Base-by-base conservation (phyloP, 805 yeast genomes). In the Metschnikowia noctiluminum region DNA sequence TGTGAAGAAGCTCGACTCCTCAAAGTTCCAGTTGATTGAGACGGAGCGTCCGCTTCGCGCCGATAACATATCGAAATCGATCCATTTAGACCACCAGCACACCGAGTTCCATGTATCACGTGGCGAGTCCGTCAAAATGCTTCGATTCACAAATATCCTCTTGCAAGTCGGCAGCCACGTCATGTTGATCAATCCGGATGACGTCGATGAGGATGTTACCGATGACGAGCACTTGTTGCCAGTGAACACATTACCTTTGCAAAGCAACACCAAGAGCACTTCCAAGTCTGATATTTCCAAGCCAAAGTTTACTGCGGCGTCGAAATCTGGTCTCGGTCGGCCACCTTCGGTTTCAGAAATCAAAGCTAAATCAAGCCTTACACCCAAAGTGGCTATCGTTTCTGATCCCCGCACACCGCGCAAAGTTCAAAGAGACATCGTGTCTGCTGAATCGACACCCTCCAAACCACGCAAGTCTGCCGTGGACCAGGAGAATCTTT, bases 131-230 rank as follows among this genome's bases (percentile, higher is more conserved):
- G 74, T 88, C 16, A 68, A 74, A 2, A 69, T 90, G 60, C 94
- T 94, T 7, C 75, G 78, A 46, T 74, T 81, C 37, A 72, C 77
- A 40, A 85, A 85, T 38, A 72, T 87, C 7, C 66, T 82, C 16
- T 58, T 91, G 45, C 92, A 89, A 59, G 76, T 92, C 45, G 82
- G 88, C 55, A 86, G 87, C n/a, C 81, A 83, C 46, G 56, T 70
- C n/a, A 67, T 79, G 1, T 60, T 81, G 42, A 64, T 84, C 28
- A 82, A 82, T 53, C 75, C 79, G 6, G 64, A 61, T 15, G 73
- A 70, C 36, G 68, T 65, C 15, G 77, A 76, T 26, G 79, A 73
- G 46, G 74, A 69, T 8, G 49, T 65, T 35, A 72, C 77, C 27
- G 78, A 76, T 42, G 82, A 79, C 30, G 79, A 78, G 52, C 47